Evolutionary conservation across 2,329 filamentous ascomycete genomes (phyloP).

Genomic region (Claviceps capensis): DNA sequence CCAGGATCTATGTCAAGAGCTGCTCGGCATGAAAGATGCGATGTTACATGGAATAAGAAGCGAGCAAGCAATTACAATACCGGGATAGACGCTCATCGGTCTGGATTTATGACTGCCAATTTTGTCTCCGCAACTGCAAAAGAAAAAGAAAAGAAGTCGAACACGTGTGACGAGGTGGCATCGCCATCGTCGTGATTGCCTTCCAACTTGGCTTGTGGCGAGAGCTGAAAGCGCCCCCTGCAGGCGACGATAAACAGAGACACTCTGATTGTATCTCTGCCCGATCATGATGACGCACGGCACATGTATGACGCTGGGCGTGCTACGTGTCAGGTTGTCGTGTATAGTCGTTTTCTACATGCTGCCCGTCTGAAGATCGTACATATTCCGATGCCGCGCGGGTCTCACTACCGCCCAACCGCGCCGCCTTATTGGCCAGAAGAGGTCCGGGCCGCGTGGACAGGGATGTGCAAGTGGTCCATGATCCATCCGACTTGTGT

Average conservation of each 20-base stretch:
- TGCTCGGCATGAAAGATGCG: neutral
- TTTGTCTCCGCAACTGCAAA: neutral
- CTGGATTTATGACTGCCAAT: neutral
- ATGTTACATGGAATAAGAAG: neutral
- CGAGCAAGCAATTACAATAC: neutral
- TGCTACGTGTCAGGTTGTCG: neutral
- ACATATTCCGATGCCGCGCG: neutral
- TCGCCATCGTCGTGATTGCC: neutral
- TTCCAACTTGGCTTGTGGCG: neutral
- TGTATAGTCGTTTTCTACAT: neutral
- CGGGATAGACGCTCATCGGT: neutral
- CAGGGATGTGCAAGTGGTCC: neutral
- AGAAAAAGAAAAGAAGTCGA: neutral
- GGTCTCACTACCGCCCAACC: neutral
- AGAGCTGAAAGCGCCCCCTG: neutral
- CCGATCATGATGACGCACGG: neutral
- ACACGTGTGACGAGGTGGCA: neutral
- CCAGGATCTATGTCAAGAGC: neutral
- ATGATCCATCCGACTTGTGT: neutral
- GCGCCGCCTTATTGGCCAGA: neutral
- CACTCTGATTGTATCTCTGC: neutral
- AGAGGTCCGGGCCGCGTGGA: conserved; percentile 1
- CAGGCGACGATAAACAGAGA: neutral
- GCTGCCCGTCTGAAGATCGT: neutral
- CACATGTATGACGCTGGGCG: neutral